Percentiles rank a stretch among this genome's conserved stretches.
Conservation (phyloP, 768 basidiomycete species). For the Leccinum imitatum region DNA sequence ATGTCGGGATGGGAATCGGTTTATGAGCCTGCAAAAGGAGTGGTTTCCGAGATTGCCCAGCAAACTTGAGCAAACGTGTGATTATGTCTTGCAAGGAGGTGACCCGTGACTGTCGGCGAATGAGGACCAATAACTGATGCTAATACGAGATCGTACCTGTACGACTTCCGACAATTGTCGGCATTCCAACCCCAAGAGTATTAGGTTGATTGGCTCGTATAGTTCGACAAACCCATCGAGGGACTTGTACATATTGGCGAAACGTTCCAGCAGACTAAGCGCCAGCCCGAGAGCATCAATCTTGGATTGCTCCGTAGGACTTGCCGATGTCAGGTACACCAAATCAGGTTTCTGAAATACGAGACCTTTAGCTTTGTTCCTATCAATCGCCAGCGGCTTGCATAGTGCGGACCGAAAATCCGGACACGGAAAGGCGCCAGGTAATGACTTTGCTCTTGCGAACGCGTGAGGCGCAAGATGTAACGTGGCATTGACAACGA, state of each 20-base stretch:
- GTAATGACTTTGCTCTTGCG: constrained; percentile 45
- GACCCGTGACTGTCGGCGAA: constrained; percentile 45
- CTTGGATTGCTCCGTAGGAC: constrained; percentile 60
- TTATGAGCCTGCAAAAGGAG: constrained; percentile 90
- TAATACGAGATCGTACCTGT: constrained; percentile 44
- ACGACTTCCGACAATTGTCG: constrained; percentile 48
- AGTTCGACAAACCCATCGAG: constrained; percentile 85
- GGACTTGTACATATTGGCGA: constrained; percentile 73
- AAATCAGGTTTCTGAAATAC: constrained; percentile 48
- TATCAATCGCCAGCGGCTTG: constrained; percentile 37
- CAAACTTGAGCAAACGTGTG: constrained; percentile 67
- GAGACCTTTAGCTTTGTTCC: constrained; percentile 41
- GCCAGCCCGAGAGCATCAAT: constrained; percentile 65
- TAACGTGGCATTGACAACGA: constrained; percentile 67
- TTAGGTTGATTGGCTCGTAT: constrained; percentile 60
- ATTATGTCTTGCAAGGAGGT: constrained; percentile 49
- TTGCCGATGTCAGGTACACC: constrained; percentile 37
- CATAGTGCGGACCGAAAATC: constrained; percentile 61
- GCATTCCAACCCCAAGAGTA: constrained; percentile 55
- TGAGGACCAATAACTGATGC: constrained; percentile 10
- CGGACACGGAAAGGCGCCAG: constrained; percentile 69
- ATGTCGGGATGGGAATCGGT: constrained; percentile 92
- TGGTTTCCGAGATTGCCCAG: constrained; percentile 69
- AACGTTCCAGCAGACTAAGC: constrained; percentile 63
- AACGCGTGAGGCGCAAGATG: constrained; percentile 70